Evolutionary conservation across 208 protist species (phyloP).

Genomic region (Leptomonas seymouri): DNA sequence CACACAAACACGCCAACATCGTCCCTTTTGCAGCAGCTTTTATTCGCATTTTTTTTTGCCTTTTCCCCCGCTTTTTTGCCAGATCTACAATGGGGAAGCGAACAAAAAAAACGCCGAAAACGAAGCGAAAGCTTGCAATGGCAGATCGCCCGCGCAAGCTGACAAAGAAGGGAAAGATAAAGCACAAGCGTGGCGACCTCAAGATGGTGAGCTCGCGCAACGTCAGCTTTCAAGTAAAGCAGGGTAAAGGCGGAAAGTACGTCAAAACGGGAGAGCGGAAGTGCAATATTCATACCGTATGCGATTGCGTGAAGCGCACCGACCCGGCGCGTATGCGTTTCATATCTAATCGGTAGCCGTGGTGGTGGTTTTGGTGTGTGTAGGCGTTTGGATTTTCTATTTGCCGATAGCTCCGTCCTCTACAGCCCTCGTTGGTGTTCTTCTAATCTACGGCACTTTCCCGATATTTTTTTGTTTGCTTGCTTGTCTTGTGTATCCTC

Average conservation of each 20-base stretch:
- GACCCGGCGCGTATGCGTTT: slow-evolving; percentile 82
- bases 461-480: no score
- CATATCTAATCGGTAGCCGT: slow-evolving; percentile 78
- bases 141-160: slow-evolving; percentile 79
- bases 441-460: no score
- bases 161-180: slow-evolving; percentile 84
- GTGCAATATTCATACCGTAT: slow-evolving; percentile 92
- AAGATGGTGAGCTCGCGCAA: slow-evolving; percentile 76
- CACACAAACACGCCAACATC: no score
- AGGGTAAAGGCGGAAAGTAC: slow-evolving; percentile 88
- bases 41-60: no score
- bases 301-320: slow-evolving; percentile 87
- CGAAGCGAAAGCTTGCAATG: slow-evolving; percentile 82
- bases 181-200: slow-evolving; percentile 83
- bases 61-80: neutral
- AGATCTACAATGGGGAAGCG: slow-evolving; percentile 74
- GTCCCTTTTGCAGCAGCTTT: no score
- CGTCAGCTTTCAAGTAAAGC: slow-evolving; percentile 85
- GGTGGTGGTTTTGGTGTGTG: no score
- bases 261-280: slow-evolving; percentile 78
- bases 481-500: no score
- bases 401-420: no score
- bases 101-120: slow-evolving; percentile 80
- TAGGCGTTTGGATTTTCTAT: no score
- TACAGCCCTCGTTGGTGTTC: no score